Evolutionary conservation across 23 red algal genomes (phyloP).

Genomic region (Rhodosorus marinus): DNA sequence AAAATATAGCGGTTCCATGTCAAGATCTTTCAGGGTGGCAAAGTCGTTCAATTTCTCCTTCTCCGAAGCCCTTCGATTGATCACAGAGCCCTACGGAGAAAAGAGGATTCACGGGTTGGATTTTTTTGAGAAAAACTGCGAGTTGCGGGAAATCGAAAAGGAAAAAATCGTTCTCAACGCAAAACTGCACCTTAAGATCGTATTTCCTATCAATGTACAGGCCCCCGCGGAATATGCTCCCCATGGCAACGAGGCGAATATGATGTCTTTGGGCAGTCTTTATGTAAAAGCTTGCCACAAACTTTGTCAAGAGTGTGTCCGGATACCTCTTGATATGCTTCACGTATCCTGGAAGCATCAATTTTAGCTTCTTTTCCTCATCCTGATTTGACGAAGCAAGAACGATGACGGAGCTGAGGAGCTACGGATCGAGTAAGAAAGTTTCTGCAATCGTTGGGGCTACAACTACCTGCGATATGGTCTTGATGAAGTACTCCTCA

Average conservation of each 20-base stretch:
- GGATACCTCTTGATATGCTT: constrained; percentile 29
- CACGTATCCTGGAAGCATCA: constrained; percentile 54
- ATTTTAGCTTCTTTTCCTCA: constrained; percentile 31
- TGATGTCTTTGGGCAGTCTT: constrained; percentile 41
- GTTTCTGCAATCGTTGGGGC: too few species aligned
- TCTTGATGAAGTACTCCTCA: constrained; percentile 82
- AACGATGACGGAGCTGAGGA: too few species aligned
- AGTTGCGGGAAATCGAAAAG: too few species aligned
- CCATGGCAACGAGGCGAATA: constrained; percentile 77
- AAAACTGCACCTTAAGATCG: constrained; percentile 85
- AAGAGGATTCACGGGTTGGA: too few species aligned
- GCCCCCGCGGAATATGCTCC: constrained; percentile 37
- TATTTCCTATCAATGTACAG: constrained; percentile 70
- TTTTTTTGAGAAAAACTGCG: too few species aligned
- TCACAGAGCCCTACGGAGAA: constrained; percentile 42
- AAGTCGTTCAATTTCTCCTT: constrained; percentile 26
- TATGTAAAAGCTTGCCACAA: constrained; percentile 63
- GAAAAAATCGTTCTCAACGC: too few species aligned
- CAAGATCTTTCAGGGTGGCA: constrained; percentile 56
- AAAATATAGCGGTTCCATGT: constrained; percentile 51
- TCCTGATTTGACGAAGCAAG: too few species aligned
- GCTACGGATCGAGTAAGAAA: too few species aligned
- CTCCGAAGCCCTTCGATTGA: constrained; percentile 20
- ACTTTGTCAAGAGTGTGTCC: constrained; percentile 48
- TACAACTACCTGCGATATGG: constrained; percentile 32